Base-by-base conservation (phyloP, 352 stramenopile genomes). In the Globisporangium heterothallicum region DNA sequence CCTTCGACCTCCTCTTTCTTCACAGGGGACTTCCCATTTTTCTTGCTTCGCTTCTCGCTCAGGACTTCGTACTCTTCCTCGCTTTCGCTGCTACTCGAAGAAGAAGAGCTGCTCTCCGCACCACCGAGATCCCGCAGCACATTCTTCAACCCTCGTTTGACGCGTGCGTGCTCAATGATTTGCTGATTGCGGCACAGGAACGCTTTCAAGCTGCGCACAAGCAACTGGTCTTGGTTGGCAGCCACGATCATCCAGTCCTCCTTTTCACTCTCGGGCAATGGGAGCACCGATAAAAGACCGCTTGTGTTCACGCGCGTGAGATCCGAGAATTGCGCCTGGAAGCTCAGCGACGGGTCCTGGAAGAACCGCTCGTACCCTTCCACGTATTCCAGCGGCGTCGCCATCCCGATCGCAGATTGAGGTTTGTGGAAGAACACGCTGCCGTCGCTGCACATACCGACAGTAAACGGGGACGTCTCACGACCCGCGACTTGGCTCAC, bases 361-460 rank as follows among this genome's bases (percentile, higher is more conserved):
- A 91, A 91, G 55, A 91, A 93, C 42, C 80, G 49, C 45, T 93
- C 82, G 58, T 93, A 93, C 10, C 82, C 82, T 56, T 84, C 72
- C 14, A 93, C 74, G 52, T 86, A 87, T 49, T 88, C 63, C 5
- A 90, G 65, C 4, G 78, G 78, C 13, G 78, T 84, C 9, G 72
- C 75, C 8, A 93, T 65, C 14, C 82, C 79, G 7, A 76, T 74
- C 2, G 68, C 67, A 7, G 73, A 43, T 24, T 72, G 62, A 1
- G 76, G 72, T 16, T 74, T 48, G 45, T 93, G 79, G 42, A 84
- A 71, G 49, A 93, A 93, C 5, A 93, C 83, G 19, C 79, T 91
- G 13, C 83, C 83, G 41, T 93, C 83, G 3, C 73, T 89, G 61
- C 83, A 93, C 72, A 88, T 88, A 18, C 83, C 83, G 10, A 93